Evolutionary conservation across 2,329 filamentous ascomycete genomes (phyloP), one percentile per base, ranked within the genome.

Genomic region (Xylariaceae sp.): DNA sequence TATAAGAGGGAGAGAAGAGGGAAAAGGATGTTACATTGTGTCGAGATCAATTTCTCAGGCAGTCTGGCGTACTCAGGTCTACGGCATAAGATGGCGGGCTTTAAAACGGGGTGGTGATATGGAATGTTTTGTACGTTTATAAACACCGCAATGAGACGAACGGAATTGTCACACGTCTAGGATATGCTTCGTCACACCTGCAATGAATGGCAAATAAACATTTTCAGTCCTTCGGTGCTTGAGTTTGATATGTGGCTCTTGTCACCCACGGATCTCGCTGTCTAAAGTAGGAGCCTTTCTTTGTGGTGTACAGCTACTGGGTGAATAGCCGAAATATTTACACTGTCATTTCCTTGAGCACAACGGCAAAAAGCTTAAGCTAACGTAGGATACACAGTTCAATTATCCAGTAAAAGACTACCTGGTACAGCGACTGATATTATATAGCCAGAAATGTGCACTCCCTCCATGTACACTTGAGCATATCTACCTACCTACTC

Each of bases 1-100:
- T 86, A 61, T 87, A 74, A 73, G 42, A 17, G 28, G 50, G 33
- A 48, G 31, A 10, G 28, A 14, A 18, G 39, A 16, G 38, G 17
- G 36, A 17, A 13, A 31, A 18, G n/a, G 19, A 39, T 16, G 10
- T 10, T 5, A 38, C 22, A 28, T 28, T 4, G 22, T 28, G 22
- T 28, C 22, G 22, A 28, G 22, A 4, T 7, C 4, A 28, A 28
- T 28, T 28, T 57, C 60, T 53, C 56, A 47, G 56, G 55, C 58
- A 59, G 54, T 58, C 60, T 56, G 60, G 61, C 60, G 60, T 61
- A 61, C 47, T 51, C 34, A 53, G 54, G 61, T 47, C 53, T 56
- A 28, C 7, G 55, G 58, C 50, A 57, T 48, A 47, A 58, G 45
- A 55, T 19, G 51, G 54, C 39, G 55, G 55, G 46, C 52, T 58